phyloP scores from a whole-genome alignment of 768 basidiomycete genomes.

The Thelephora aurantiotincta region DNA sequence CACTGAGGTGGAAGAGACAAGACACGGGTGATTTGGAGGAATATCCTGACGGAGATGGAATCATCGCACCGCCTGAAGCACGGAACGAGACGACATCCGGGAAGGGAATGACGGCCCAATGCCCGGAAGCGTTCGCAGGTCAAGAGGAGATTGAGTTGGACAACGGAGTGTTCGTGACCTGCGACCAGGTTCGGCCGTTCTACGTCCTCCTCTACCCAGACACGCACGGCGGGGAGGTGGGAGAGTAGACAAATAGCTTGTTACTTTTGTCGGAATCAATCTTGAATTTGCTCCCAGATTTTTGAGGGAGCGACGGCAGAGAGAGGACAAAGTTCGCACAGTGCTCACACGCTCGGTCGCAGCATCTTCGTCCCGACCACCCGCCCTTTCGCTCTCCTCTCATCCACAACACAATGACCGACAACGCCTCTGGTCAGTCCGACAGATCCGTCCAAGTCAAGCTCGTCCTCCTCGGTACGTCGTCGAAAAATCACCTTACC shows the following conservation, averaged over 20 bases:
- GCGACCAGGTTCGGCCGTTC: conserved; percentile 26
- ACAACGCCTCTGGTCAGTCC: conserved; percentile 55
- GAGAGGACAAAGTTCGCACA: too few relatives aligned
- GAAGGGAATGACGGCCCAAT: conserved; percentile 17
- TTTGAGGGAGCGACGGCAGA: too few relatives aligned
- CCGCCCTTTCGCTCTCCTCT: conserved; percentile 5
- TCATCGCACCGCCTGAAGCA: neutral
- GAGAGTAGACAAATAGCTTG: too few relatives aligned
- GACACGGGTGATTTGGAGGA: neutral
- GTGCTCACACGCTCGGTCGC: too few relatives aligned
- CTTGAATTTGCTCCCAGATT: too few relatives aligned
- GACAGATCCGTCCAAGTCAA: conserved; percentile 97
- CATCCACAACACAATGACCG: conserved; percentile 36
- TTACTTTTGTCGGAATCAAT: too few relatives aligned
- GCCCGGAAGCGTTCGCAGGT: conserved; percentile 23
- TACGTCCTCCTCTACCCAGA: conserved; percentile 10
- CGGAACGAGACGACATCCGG: neutral
- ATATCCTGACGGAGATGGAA: neutral
- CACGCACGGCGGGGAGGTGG: too few relatives aligned
- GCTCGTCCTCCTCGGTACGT: conserved; percentile 83
- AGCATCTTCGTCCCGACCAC: conserved; percentile 4
- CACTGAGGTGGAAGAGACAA: neutral
- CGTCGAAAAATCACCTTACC: neutral
- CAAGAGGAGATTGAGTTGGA: conserved; percentile 24
- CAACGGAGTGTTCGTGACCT: conserved; percentile 27